Conservation (phyloP, 768 basidiomycete genomes). For the Nidularia pulvinata region DNA sequence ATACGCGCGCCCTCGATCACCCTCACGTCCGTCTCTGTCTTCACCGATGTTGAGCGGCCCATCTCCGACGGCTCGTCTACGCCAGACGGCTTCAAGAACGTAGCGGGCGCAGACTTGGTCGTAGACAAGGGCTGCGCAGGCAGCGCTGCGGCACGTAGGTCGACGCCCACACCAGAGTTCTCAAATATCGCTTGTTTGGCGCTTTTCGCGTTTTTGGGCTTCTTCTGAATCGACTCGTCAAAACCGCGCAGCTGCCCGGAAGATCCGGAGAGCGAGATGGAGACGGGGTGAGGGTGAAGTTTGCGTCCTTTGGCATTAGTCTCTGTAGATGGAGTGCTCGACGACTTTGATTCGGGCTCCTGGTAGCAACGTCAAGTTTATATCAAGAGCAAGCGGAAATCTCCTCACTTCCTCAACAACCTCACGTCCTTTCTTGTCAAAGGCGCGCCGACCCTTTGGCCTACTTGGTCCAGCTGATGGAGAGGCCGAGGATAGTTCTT, state of each 20-base stretch:
- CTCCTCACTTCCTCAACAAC: conserved; percentile 20
- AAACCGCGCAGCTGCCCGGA: conserved; percentile 18
- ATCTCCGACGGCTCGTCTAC: conserved; percentile 44
- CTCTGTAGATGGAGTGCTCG: neutral
- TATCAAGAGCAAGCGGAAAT: neutral
- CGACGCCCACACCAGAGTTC: conserved; percentile 44
- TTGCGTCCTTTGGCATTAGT: conserved; percentile 9
- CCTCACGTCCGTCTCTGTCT: neutral
- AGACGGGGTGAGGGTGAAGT: conserved; percentile 20
- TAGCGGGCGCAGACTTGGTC: conserved; percentile 6
- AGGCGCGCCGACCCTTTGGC: conserved; percentile 52
- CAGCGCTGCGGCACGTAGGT: conserved; percentile 29
- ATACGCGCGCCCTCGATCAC: conserved; percentile 22
- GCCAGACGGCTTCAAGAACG: conserved; percentile 57
- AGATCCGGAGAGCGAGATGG: conserved; percentile 21
- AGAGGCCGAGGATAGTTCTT: conserved; percentile 14
- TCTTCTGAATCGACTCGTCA: conserved; percentile 14
- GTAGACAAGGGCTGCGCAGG: neutral
- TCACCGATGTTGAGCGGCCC: neutral
- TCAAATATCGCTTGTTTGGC: conserved; percentile 47
- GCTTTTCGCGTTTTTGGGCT: conserved; percentile 29
- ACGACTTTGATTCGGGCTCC: neutral
- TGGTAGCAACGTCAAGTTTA: neutral
- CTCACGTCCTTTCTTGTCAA: conserved; percentile 53
- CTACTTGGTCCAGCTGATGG: conserved; percentile 6